phyloP scores from a whole-genome alignment of 2,329 filamentous ascomycete species.

The Ilyonectria mors-panacis region DNA sequence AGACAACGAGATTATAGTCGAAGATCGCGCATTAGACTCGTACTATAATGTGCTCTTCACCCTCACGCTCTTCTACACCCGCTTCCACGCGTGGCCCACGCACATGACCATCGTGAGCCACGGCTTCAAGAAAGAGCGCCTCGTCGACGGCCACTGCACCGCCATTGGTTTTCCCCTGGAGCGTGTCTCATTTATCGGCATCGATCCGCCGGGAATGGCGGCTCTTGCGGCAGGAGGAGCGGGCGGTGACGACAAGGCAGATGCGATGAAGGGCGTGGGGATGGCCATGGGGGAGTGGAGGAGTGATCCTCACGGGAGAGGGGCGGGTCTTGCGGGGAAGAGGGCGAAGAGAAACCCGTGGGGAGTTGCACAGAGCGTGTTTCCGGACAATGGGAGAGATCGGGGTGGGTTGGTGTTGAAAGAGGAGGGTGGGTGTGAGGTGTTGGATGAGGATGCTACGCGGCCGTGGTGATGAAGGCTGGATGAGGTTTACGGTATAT shows the following conservation, averaged over 20 bases:
- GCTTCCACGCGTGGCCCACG: constrained; percentile 65
- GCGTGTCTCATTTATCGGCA: constrained; percentile 69
- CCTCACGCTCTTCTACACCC: constrained; percentile 65
- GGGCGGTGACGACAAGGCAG: constrained; percentile 51
- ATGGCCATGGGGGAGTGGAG: constrained; percentile 65
- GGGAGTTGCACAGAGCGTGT: constrained; percentile 61
- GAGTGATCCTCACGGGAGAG: constrained; percentile 67
- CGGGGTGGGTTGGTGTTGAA: constrained; percentile 57
- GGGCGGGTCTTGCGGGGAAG: constrained; percentile 62
- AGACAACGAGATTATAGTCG: constrained; percentile 64
- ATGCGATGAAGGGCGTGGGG: constrained; percentile 59
- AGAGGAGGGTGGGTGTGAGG: constrained; percentile 54
- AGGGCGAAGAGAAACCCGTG: constrained; percentile 66
- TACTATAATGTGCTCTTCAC: constrained; percentile 89
- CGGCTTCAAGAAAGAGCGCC: constrained; percentile 76
- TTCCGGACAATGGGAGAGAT: constrained; percentile 53
- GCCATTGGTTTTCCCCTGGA: constrained; percentile 70
- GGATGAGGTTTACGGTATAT: background rate
- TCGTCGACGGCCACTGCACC: constrained; percentile 74
- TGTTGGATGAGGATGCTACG: constrained; percentile 55
- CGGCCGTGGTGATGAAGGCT: constrained; percentile 57
- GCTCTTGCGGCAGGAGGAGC: constrained; percentile 39
- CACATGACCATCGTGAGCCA: constrained; percentile 77
- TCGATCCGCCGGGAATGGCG: constrained; percentile 71
- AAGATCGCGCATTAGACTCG: constrained; percentile 84